These are phyloP conservation scores for Lactifluus volemus DNA, from an alignment of 768 basidiomycete genomes.

Conservation along the genomic window DNA sequence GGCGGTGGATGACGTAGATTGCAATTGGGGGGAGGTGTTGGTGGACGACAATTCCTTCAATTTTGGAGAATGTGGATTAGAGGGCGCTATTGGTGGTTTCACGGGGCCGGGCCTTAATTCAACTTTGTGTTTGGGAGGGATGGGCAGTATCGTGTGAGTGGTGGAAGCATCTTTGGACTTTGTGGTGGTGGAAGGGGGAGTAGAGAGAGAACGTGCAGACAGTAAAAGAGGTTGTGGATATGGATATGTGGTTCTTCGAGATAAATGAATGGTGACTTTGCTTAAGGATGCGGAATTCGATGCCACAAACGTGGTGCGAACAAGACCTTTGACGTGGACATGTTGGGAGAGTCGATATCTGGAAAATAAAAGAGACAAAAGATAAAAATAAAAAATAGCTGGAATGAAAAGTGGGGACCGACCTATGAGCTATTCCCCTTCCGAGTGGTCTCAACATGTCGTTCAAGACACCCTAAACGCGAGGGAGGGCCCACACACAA, in stretches of 20 bases:
- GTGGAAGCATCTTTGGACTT: slow-evolving; percentile 21
- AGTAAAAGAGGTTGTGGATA: neutral
- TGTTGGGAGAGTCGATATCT: slow-evolving; percentile 2
- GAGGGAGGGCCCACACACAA: too few species aligned
- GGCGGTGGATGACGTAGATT: slow-evolving; percentile 9
- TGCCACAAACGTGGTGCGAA: neutral
- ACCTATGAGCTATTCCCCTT: slow-evolving; percentile 22
- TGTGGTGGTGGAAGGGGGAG: slow-evolving; percentile 23
- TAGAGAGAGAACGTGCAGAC: slow-evolving; percentile 23
- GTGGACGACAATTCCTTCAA: slow-evolving; percentile 15
- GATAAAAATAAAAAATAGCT: too few species aligned
- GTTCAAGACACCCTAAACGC: too few species aligned
- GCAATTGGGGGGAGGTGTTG: slow-evolving; percentile 15
- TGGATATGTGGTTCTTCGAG: neutral
- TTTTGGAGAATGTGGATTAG: slow-evolving; percentile 20
- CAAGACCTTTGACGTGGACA: neutral
- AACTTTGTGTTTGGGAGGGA: slow-evolving; percentile 35
- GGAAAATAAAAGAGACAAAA: neutral
- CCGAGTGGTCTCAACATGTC: slow-evolving; percentile 33
- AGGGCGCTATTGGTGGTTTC: slow-evolving; percentile 31
- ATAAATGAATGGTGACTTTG: neutral
- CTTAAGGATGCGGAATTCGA: neutral
- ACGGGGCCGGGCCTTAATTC: slow-evolving; percentile 60
- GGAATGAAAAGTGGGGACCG: slow-evolving; percentile 1
- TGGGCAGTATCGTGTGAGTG: slow-evolving; percentile 22